Evolutionary conservation across 768 basidiomycete species (phyloP), one percentile per base, ranked within the genome.

Genomic region (Exidia glandulosa): DNA sequence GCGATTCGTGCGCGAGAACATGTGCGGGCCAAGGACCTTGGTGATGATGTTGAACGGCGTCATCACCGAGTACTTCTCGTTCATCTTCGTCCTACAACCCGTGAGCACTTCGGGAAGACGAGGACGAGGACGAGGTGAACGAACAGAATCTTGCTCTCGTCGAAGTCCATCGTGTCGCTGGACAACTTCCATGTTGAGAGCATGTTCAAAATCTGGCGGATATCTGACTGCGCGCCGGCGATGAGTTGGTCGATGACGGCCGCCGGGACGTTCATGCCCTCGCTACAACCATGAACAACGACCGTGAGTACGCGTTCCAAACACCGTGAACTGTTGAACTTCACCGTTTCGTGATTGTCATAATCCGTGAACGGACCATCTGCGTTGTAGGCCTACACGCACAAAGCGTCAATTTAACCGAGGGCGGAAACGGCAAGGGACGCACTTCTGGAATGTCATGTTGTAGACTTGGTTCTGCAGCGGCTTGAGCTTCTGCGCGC

Each of bases 121-220:
- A 57, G 10, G 45, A 36, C 27, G 41, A 30, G 23, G 54, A 16
- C n/a, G n/a, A 27, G 3, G 9, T 36, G 16, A 9, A 79, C 90
- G 59, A 66, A 97, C 94, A 98, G 75, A n/a, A 77, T 72, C 70
- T 97, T 96, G 59, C 93, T 83, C 66, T 96, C 85, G 64, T 98
- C 94, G 69, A 91, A 98, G 64, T 85, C 80, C 87, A 99, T 91
- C 2, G 81, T 78, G 59, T 79, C 71, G 62, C 76, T 86, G 9
- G 87, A 88, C n/a, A 97, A 72, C 66, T 87, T 93, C 90, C 93
- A 98, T 0, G 95, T 98, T 3, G 96, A 95, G 13, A 99, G 76
- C 93, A 99, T 97, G 70, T 97, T 98, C 61, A 99, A 74, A 23
- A 98, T 91, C 70, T 95, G 95, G 2, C 96, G 88, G 60, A 99